A percentile compares a stretch with the other conserved stretches of the same genome.
phyloP scores from a whole-genome alignment of 352 stramenopile species.

The Phytopythium ostracodes region DNA sequence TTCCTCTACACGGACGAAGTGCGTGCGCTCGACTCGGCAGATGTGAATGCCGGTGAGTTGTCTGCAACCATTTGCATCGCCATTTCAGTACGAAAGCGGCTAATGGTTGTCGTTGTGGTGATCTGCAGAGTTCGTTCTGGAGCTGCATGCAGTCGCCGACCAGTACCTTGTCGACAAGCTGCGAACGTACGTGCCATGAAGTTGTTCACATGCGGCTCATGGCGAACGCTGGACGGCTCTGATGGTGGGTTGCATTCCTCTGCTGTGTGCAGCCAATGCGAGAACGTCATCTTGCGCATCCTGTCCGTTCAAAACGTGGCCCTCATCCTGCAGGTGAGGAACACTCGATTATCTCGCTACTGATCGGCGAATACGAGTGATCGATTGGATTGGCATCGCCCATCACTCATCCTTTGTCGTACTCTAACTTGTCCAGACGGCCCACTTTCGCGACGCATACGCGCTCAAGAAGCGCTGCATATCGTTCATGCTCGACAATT shows the following conservation, averaged over 20 bases:
- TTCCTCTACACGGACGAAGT: slow-evolving; percentile 90
- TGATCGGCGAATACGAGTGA: not conserved
- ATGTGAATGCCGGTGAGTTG: slow-evolving; percentile 37
- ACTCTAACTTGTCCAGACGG: slow-evolving; percentile 32
- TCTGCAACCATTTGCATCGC: not conserved
- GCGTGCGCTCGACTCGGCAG: slow-evolving; percentile 20
- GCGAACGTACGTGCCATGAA: slow-evolving; percentile 26
- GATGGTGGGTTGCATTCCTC: not conserved
- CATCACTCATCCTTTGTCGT: not conserved
- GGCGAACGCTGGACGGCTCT: not conserved
- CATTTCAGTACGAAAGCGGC: not conserved
- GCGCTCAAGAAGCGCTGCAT: slow-evolving; percentile 80
- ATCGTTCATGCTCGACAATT: slow-evolving; percentile 79
- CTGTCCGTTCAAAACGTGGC: slow-evolving; percentile 76
- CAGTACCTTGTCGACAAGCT: slow-evolving; percentile 79
- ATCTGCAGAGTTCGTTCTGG: slow-evolving; percentile 67
- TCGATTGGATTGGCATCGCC: not conserved
- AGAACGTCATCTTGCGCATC: slow-evolving; percentile 59
- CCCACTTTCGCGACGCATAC: slow-evolving; percentile 63
- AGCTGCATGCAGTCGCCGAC: slow-evolving; percentile 79
- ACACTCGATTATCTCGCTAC: not conserved
- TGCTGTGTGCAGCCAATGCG: slow-evolving; percentile 51
- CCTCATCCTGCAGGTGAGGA: slow-evolving; percentile 55
- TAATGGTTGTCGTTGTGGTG: not conserved
- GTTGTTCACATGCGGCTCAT: not conserved